These are phyloP conservation scores for Scutellaria galericulata DNA, from an alignment of 257 asterid genomes.

Conservation along the genomic window DNA sequence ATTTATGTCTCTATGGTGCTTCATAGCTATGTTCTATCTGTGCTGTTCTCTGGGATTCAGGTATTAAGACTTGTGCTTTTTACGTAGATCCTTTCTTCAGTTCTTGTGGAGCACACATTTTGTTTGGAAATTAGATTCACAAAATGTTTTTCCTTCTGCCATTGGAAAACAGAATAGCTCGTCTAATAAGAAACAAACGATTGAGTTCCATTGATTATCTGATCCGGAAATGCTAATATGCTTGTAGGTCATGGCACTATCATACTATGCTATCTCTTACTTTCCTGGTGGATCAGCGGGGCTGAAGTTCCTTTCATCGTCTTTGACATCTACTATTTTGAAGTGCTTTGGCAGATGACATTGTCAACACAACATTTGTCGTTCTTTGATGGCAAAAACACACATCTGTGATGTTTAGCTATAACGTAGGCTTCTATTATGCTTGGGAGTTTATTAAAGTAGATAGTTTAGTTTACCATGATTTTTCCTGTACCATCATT, in stretches of 20 bases:
- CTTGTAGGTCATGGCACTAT: constrained; percentile 78
- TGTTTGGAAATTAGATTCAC: constrained; percentile 5
- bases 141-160: not conserved
- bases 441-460: not conserved
- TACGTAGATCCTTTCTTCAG: not conserved
- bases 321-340: constrained; percentile 66
- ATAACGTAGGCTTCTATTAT: constrained; percentile 6
- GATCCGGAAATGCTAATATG: constrained; percentile 25
- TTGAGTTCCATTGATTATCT: not conserved
- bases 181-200: not conserved
- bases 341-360: constrained; percentile 83
- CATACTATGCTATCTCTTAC: constrained; percentile 86
- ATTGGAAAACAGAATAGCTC: not conserved
- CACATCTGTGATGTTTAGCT: not conserved
- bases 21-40: constrained; percentile 91
- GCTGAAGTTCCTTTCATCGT: constrained; percentile 80
- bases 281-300: constrained; percentile 97
- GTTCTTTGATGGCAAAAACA: not conserved
- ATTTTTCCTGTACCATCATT: not conserved
- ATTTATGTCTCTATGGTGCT: constrained; percentile 94
- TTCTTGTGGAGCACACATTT: not conserved
- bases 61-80: constrained; percentile 45
- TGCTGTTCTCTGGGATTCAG: constrained; percentile 84
- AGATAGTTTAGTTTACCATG: constrained; percentile 1
- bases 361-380: constrained; percentile 7